phyloP scores from a whole-genome alignment of 331 rosid species.

The Cydonia oblonga region DNA sequence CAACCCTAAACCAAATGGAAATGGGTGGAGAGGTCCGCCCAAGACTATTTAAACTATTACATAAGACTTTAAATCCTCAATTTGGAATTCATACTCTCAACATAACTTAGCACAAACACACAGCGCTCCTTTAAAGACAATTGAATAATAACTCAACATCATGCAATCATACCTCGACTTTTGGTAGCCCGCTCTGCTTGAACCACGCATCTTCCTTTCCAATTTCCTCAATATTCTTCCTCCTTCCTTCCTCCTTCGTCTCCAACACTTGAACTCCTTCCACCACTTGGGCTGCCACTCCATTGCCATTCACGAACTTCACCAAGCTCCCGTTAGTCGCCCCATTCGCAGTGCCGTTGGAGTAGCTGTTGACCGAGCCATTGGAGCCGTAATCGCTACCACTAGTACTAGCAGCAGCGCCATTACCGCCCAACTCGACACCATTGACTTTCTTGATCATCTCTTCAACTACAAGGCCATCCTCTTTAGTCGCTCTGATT shows the following conservation, averaged over 20 bases:
- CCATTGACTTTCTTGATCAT: slow-evolving; percentile 33
- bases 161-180: slow-evolving; percentile 41
- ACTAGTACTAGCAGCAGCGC: slow-evolving; percentile 34
- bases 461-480: slow-evolving; percentile 41
- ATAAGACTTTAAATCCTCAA: neutral
- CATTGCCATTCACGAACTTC: slow-evolving; percentile 66
- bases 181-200: slow-evolving; percentile 29
- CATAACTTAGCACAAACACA: neutral
- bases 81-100: neutral
- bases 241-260: slow-evolving; percentile 61
- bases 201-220: slow-evolving; percentile 98
- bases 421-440: slow-evolving; percentile 51
- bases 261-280: slow-evolving; percentile 29
- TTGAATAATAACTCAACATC: neutral
- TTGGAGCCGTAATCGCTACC: slow-evolving; percentile 11
- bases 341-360: slow-evolving; percentile 32
- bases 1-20: neutral
- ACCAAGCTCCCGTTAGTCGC: slow-evolving; percentile 41
- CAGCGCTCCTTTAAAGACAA: neutral
- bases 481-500: slow-evolving; percentile 45
- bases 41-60: neutral
- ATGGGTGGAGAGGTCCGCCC: neutral
- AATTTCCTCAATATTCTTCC: slow-evolving; percentile 84
- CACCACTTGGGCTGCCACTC: slow-evolving; percentile 35
- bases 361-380: slow-evolving; percentile 34